A percentile compares a stretch with the other conserved stretches of the same genome.
Evolutionary conservation across 106 monocot genomes (phyloP).

Genomic region (Phalaenopsis equestris): DNA sequence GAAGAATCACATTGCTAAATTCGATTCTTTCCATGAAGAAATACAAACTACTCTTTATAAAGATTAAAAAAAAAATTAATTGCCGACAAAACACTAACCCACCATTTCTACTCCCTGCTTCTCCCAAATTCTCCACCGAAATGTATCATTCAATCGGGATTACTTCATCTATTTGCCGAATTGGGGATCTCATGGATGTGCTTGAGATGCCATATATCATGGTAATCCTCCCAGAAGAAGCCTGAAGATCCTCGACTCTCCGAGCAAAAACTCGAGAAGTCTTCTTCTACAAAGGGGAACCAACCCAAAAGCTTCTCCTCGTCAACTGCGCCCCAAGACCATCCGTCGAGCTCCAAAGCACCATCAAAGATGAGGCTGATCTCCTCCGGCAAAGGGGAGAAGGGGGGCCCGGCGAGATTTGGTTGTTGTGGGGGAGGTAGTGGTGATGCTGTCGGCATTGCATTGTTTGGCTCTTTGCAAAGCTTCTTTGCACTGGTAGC

Average conservation of each 20-base stretch:
- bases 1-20: not conserved
- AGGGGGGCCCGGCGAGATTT: not conserved
- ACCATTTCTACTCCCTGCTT: not conserved
- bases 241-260: not conserved
- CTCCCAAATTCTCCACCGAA: not conserved
- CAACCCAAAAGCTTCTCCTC: conserved; percentile 37
- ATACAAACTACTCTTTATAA: not conserved
- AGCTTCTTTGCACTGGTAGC: not conserved
- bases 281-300: conserved; percentile 34
- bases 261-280: conserved; percentile 16
- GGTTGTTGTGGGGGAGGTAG: not conserved
- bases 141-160: not conserved
- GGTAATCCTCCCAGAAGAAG: conserved; percentile 8
- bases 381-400: not conserved
- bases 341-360: conserved; percentile 10
- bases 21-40: not conserved
- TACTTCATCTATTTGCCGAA: conserved; percentile 5
- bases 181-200: conserved; percentile 33
- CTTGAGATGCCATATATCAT: conserved; percentile 35
- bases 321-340: conserved; percentile 23
- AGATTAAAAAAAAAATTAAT: not conserved
- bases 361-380: not conserved
- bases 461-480: not conserved
- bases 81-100: not conserved
- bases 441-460: not conserved